Evolutionary conservation across 2,329 filamentous ascomycete genomes (phyloP), one percentile per base, ranked within the genome.

Genomic region (Lecanoromycetidae sp.): DNA sequence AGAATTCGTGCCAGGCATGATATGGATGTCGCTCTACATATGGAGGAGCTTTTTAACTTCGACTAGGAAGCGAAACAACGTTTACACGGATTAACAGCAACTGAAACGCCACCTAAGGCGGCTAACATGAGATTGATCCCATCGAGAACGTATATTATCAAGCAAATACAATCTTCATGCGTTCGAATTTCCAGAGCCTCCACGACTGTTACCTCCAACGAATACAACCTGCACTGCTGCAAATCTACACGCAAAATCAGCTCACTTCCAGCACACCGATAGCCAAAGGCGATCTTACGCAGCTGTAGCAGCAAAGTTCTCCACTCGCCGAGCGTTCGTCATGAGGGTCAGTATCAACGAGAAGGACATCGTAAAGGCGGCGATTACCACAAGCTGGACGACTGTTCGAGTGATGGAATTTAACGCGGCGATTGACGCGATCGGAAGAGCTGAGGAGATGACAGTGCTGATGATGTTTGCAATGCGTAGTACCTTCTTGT

Each of bases 261-360:
- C n/a, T n/a, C n/a, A n/a, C n/a, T 22, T 8, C 5, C 9, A 9
- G 15, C 8, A 41, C 17, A 1, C 10, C 12, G 25, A n/a, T 19
- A 15, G n/a, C 17, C n/a, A 26, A 19, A 17, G 13, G 13, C 5
- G 7, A 6, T 19, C 35, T 9, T 44, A 48, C 37, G 38, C 45
- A 30, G 45, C 41, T 13, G 45, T 48, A 15, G 45, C 45, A 19
- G 45, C 37, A 35, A 48, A 48, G 15, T 17, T 27, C 29, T 48
- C 45, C n/a, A 32, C 25, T 26, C 45, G n/a, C 17, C 32, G 25
- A 10, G 45, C 45, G 12, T 33, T 23, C 19, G 45, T 48, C 26
- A 40, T 34, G 15, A 36, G n/a, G 7, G 30, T 10, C 4, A 48
- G 25, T 17, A 35, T 35, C 45, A 42, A 19, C 15, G 45, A 35